Evolutionary conservation across 129 eudicot genomes (phyloP).

Genomic region (Arctium lappa): DNA sequence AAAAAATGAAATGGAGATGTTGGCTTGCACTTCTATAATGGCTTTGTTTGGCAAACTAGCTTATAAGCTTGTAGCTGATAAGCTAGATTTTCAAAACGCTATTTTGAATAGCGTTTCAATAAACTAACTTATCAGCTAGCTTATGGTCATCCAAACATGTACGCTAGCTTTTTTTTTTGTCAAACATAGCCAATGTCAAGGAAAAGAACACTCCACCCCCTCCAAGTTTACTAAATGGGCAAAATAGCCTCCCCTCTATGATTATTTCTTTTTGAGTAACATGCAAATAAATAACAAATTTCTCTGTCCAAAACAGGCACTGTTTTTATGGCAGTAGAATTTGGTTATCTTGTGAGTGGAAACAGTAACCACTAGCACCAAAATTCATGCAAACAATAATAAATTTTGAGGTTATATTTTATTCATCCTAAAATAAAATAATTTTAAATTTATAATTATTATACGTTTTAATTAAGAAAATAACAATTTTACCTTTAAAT

Average conservation of each 20-base stretch:
- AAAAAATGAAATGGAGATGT: not conserved
- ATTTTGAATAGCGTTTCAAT: too few species aligned
- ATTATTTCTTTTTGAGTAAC: conserved; percentile 30
- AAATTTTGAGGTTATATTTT: not conserved
- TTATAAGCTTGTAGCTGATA: too few species aligned
- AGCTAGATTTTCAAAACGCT: too few species aligned
- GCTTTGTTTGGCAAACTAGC: too few species aligned
- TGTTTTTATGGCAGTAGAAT: conserved; percentile 31
- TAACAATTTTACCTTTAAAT: too few species aligned
- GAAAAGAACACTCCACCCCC: not conserved
- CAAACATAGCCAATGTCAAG: too few species aligned
- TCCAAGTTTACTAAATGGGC: conserved; percentile 3
- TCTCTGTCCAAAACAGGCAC: conserved; percentile 31
- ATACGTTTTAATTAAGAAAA: too few species aligned
- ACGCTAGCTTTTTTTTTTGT: too few species aligned
- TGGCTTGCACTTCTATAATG: not conserved
- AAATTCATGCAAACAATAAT: conserved; percentile 12
- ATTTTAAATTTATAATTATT: too few species aligned
- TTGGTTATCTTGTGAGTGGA: conserved; percentile 41
- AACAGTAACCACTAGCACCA: conserved; percentile 36
- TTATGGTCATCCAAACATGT: too few species aligned
- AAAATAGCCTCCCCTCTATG: conserved; percentile 2
- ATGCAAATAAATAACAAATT: conserved; percentile 25
- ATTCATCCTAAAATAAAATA: too few species aligned
- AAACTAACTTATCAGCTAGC: too few species aligned